These are phyloP conservation scores for Syncephalastrum racemosum DNA, from an alignment of 371 early-diverging fungal species.

Conservation along the genomic window DNA sequence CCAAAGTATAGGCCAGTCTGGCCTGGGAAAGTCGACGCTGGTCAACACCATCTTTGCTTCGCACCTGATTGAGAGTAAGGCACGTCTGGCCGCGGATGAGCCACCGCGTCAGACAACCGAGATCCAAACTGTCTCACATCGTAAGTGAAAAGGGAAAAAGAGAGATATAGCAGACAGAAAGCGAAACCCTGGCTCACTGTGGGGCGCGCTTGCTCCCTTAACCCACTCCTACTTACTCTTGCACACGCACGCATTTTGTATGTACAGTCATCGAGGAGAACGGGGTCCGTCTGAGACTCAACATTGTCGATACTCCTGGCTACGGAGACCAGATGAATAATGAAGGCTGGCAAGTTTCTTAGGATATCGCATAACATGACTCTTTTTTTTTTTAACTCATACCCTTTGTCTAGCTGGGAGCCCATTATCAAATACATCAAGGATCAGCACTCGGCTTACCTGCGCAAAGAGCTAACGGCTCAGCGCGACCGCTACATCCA, in stretches of 20 bases:
- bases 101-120: slow-evolving; percentile 82
- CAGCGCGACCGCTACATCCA: slow-evolving; percentile 82
- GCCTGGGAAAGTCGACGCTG: slow-evolving; percentile 98
- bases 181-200: neutral
- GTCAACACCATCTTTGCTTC: slow-evolving; percentile 94
- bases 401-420: slow-evolving; percentile 65
- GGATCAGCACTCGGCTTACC: slow-evolving; percentile 88
- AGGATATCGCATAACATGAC: slow-evolving; percentile 2
- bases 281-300: slow-evolving; percentile 80
- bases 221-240: no score
- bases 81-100: slow-evolving; percentile 71
- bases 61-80: slow-evolving; percentile 85
- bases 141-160: slow-evolving; percentile 32
- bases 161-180: no score
- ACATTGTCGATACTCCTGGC: slow-evolving; percentile 84
- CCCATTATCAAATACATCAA: slow-evolving; percentile 90
- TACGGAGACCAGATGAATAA: slow-evolving; percentile 87
- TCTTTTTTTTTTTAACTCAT: neutral
- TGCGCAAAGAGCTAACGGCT: slow-evolving; percentile 86
- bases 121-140: slow-evolving; percentile 80
- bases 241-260: neutral
- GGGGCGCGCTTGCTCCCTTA: slow-evolving; percentile 14
- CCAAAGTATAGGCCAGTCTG: slow-evolving; percentile 81
- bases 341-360: slow-evolving; percentile 70
- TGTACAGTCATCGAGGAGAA: slow-evolving; percentile 78